Evolutionary conservation across 306 rosid genomes (phyloP).

Genomic region (Biancaea sappan): DNA sequence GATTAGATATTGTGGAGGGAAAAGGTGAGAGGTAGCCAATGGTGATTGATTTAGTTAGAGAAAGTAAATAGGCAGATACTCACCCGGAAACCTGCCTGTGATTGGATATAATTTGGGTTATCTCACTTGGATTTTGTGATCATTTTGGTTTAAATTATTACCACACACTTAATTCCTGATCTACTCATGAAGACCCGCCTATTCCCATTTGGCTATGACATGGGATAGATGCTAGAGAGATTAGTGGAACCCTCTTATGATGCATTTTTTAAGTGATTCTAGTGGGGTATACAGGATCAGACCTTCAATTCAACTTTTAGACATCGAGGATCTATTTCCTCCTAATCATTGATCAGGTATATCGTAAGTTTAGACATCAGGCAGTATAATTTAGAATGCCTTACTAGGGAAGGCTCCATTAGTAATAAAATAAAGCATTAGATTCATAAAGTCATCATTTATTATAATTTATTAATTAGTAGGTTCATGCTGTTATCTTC

Average conservation of each 20-base stretch:
- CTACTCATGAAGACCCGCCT: slow-evolving; percentile 47
- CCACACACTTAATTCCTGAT: slow-evolving; percentile 46
- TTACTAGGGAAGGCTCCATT: background rate
- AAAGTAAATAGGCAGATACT: background rate
- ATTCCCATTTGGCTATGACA: slow-evolving; percentile 30
- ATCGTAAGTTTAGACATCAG: slow-evolving; percentile 26
- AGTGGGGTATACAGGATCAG: slow-evolving; percentile 46
- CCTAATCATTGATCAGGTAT: slow-evolving; percentile 48
- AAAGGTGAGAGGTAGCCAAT: background rate
- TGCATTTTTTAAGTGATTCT: slow-evolving; percentile 41
- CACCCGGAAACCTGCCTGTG: slow-evolving; percentile 23
- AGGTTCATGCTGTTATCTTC: slow-evolving; percentile 2
- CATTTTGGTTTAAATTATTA: slow-evolving; percentile 24
- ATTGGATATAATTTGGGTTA: slow-evolving; percentile 38
- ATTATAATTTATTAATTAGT: background rate
- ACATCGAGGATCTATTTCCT: slow-evolving; percentile 48
- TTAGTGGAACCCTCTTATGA: slow-evolving; percentile 28
- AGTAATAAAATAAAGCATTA: background rate
- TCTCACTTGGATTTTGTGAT: slow-evolving; percentile 30
- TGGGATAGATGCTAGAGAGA: slow-evolving; percentile 33
- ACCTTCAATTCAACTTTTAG: slow-evolving; percentile 42
- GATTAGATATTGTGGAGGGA: background rate
- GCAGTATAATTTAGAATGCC: background rate
- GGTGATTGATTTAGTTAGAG: background rate
- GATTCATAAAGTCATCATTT: background rate